These are phyloP conservation scores for Discostella stelligeroides DNA, from an alignment of 108 stramenopile genomes.

Conservation along the genomic window DNA sequence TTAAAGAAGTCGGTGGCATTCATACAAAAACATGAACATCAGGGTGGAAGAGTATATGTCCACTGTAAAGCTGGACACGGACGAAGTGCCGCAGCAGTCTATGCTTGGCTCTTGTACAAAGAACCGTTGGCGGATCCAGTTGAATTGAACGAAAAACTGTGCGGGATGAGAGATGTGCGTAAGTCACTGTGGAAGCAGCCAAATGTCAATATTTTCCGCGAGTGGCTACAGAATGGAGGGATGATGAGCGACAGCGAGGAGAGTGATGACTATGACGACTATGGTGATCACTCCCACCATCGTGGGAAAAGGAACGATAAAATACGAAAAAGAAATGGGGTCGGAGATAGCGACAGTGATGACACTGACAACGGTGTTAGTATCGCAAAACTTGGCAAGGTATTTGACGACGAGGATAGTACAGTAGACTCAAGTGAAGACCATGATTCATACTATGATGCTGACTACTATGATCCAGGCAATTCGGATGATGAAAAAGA, in stretches of 20 bases:
- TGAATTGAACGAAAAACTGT: constrained; percentile 66
- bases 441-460: constrained; percentile 13
- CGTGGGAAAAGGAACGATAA: background rate
- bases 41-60: constrained; percentile 72
- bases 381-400: constrained; percentile 22
- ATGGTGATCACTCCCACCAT: background rate
- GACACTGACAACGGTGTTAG: background rate
- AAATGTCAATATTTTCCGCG: constrained; percentile 63
- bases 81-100: constrained; percentile 78
- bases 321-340: background rate
- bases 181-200: constrained; percentile 73
- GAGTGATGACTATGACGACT: too few relatives aligned
- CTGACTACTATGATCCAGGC: constrained; percentile 17
- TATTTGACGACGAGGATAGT: constrained; percentile 40
- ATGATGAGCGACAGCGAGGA: constrained; percentile 29
- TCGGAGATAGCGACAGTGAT: background rate
- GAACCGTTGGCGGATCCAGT: constrained; percentile 57
- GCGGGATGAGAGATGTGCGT: constrained; percentile 71
- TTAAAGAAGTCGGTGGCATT: constrained; percentile 73
- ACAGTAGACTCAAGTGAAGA: constrained; percentile 14
- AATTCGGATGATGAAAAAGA: constrained; percentile 36
- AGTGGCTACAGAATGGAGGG: constrained; percentile 44
- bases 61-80: constrained; percentile 91
- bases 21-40: constrained; percentile 61
- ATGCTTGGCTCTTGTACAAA: constrained; percentile 74